These are phyloP conservation scores for Sextonia rubra DNA, from an alignment of 164 flowering plant species.

Conservation along the genomic window DNA sequence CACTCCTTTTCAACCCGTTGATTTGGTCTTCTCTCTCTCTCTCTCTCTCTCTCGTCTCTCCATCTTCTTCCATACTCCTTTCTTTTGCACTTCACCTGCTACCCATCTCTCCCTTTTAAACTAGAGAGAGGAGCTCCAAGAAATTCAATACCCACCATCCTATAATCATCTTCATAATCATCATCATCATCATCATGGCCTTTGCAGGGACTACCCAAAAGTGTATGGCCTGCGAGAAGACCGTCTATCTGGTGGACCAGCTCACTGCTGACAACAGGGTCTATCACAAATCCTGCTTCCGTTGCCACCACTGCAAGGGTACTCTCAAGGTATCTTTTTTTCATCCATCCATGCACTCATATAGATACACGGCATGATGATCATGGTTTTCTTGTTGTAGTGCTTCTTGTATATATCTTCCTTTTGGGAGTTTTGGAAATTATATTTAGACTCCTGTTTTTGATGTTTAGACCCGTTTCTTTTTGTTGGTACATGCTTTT, in stretches of 20 bases:
- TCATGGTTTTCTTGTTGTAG: neutral
- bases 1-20: no score
- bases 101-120: neutral
- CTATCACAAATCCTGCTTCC: conserved; percentile 76
- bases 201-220: conserved; percentile 81
- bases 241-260: conserved; percentile 75
- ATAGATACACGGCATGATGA: neutral
- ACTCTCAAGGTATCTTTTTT: conserved; percentile 59
- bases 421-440: neutral
- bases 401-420: neutral
- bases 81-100: neutral
- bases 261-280: conserved; percentile 63
- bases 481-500: neutral
- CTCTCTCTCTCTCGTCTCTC: neutral
- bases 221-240: conserved; percentile 81
- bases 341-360: neutral
- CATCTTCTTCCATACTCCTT: neutral
- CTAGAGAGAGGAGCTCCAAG: neutral
- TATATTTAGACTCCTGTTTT: neutral
- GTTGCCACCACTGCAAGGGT: conserved; percentile 87
- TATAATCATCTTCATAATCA: neutral
- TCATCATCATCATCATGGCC: conserved; percentile 21
- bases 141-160: neutral
- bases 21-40: neutral
- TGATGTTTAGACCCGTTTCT: neutral